Conservation (phyloP, 2,329 filamentous ascomycete genomes). For the Parascedosporium putredinis region DNA sequence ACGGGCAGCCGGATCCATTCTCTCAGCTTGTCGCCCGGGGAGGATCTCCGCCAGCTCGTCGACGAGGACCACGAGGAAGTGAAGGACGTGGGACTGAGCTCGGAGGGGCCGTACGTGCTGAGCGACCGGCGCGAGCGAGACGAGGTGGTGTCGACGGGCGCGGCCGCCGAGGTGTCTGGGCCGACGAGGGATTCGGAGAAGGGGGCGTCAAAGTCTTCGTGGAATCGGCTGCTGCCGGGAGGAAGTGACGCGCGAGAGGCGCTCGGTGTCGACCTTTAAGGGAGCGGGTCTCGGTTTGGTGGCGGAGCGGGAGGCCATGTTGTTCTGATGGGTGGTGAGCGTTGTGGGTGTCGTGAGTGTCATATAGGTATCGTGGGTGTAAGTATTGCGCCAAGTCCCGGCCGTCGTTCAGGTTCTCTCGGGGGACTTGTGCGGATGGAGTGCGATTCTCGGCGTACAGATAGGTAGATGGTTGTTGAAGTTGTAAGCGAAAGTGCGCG, state of each 20-base stretch:
- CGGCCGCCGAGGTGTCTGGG: slow-evolving; percentile 18
- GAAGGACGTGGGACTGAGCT: slow-evolving; percentile 6
- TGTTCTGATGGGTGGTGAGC: not conserved
- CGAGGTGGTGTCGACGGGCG: slow-evolving; percentile 11
- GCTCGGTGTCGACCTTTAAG: not conserved
- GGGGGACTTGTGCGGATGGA: too few species aligned
- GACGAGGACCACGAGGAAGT: not conserved
- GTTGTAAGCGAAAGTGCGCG: too few species aligned
- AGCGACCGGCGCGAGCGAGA: not conserved
- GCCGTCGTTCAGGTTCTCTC: too few species aligned
- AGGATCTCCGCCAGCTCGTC: not conserved
- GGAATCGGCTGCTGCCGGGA: slow-evolving; percentile 21
- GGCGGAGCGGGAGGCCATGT: not conserved
- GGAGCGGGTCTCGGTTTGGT: not conserved
- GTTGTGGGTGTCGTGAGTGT: not conserved
- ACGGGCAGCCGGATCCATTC: not conserved
- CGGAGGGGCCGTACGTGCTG: not conserved
- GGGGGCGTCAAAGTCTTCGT: slow-evolving; percentile 27
- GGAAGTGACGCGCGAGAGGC: not conserved
- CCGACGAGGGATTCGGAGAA: slow-evolving; percentile 24
- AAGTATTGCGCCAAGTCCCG: too few species aligned
- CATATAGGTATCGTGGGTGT: too few species aligned
- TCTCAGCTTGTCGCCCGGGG: not conserved
- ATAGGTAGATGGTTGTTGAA: too few species aligned
- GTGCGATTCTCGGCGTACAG: too few species aligned